These are phyloP conservation scores for Eucommia ulmoides DNA, from an alignment of 257 asterid species.

Conservation along the genomic window DNA sequence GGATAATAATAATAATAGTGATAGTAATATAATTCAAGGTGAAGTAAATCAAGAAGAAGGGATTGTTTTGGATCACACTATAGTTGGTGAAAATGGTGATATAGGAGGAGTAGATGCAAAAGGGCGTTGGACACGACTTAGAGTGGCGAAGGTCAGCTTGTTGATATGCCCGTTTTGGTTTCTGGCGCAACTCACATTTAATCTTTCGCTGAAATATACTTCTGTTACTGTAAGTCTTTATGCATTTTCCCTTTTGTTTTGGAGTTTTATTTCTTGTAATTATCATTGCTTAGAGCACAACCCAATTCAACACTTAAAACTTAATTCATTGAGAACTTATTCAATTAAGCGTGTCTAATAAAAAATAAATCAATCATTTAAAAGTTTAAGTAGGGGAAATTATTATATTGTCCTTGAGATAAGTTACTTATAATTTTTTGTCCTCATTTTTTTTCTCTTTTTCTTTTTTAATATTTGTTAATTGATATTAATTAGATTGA, in stretches of 20 bases:
- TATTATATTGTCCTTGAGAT: no score
- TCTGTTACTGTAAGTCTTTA: conserved; percentile 71
- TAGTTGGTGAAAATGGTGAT: conserved; percentile 8
- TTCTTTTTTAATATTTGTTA: no score
- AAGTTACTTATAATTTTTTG: no score
- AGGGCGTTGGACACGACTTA: conserved; percentile 83
- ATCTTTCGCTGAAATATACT: conserved; percentile 88
- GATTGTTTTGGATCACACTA: conserved; percentile 8
- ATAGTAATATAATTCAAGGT: conserved; percentile 11
- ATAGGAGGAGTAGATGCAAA: conserved; percentile 47
- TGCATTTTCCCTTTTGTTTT: neutral
- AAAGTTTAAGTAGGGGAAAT: no score
- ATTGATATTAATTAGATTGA: no score
- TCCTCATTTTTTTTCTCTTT: no score
- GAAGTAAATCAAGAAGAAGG: conserved; percentile 12
- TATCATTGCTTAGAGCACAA: no score
- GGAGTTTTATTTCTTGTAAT: no score
- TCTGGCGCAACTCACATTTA: conserved; percentile 86
- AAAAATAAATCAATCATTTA: no score
- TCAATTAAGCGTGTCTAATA: no score
- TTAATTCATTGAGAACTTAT: no score
- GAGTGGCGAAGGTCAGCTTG: conserved; percentile 84
- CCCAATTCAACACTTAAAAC: no score
- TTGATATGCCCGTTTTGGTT: conserved; percentile 90
- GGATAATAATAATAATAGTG: conserved; percentile 13